Percentiles rank a stretch among this genome's conserved stretches.
Evolutionary conservation across 2,329 filamentous ascomycete species (phyloP).

Genomic region (Atkinsonella texensis): DNA sequence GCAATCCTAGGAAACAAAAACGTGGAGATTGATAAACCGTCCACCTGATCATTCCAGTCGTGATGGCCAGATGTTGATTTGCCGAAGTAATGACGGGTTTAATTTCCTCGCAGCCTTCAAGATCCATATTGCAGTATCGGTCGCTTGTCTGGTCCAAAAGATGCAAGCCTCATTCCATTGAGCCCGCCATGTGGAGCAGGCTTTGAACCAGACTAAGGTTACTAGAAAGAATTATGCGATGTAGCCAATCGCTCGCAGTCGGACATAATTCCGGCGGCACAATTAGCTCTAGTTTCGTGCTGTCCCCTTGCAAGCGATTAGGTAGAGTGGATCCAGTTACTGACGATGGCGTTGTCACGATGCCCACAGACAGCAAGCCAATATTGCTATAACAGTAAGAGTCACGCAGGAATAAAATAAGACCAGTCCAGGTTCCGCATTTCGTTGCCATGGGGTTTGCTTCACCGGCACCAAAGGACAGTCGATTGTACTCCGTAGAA

Average conservation of each 20-base stretch:
- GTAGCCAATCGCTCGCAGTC: not conserved
- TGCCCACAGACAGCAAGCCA: too few species aligned
- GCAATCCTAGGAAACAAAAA: slow-evolving; percentile 1
- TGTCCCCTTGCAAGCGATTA: too few species aligned
- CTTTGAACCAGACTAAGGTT: not conserved
- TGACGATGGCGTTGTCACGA: too few species aligned
- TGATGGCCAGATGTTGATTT: not conserved
- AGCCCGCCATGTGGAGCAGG: not conserved
- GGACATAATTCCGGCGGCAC: not conserved
- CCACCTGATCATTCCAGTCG: not conserved
- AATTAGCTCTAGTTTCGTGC: too few species aligned
- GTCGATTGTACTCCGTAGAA: too few species aligned
- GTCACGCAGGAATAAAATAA: too few species aligned
- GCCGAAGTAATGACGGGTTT: not conserved
- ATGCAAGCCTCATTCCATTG: not conserved
- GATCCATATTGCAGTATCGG: not conserved
- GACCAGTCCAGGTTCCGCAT: too few species aligned
- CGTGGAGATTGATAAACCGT: slow-evolving; percentile 1
- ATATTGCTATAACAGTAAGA: too few species aligned
- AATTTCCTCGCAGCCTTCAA: not conserved
- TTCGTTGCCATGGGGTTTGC: too few species aligned
- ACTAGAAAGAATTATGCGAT: too few species aligned
- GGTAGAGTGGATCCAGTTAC: too few species aligned
- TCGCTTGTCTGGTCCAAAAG: not conserved
- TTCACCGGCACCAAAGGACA: too few species aligned